phyloP scores from a whole-genome alignment of 2,329 filamentous ascomycete species.

The Trichoderma asperellum region DNA sequence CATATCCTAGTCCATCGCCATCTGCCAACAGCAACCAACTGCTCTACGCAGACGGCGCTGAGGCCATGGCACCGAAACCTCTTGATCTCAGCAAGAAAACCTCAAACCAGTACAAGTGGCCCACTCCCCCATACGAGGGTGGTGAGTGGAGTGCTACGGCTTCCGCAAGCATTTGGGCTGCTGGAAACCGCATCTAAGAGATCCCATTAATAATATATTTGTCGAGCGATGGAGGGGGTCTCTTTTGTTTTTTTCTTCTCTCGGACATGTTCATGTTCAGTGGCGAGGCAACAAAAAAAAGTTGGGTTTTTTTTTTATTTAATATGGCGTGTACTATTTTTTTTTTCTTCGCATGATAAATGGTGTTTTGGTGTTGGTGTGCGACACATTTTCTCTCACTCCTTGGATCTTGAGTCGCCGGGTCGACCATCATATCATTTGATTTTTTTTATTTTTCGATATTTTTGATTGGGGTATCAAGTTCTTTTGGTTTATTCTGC shows the following conservation, averaged over 20 bases:
- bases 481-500: conserved; percentile 34
- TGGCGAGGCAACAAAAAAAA: conserved; percentile 31
- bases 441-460: conserved; percentile 29
- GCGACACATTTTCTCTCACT: conserved; percentile 30
- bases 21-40: conserved; percentile 82
- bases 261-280: conserved; percentile 35
- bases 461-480: conserved; percentile 37
- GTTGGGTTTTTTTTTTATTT: conserved; percentile 18
- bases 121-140: conserved; percentile 93
- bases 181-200: conserved; percentile 63
- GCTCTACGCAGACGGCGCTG: conserved; percentile 69
- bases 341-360: conserved; percentile 30
- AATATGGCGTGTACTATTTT: conserved; percentile 28
- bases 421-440: conserved; percentile 31
- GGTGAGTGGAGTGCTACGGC: conserved; percentile 87
- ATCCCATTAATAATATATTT: conserved; percentile 6
- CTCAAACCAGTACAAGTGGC: conserved; percentile 72
- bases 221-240: not conserved
- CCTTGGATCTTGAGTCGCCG: conserved; percentile 33
- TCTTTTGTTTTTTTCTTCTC: conserved; percentile 18
- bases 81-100: conserved; percentile 67
- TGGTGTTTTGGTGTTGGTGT: conserved; percentile 32
- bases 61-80: conserved; percentile 69
- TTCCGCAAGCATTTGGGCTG: conserved; percentile 78
- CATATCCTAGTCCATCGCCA: conserved; percentile 70